These are phyloP conservation scores for Parietichytrium sp. DNA, from an alignment of 108 stramenopile genomes.

Conservation along the genomic window DNA sequence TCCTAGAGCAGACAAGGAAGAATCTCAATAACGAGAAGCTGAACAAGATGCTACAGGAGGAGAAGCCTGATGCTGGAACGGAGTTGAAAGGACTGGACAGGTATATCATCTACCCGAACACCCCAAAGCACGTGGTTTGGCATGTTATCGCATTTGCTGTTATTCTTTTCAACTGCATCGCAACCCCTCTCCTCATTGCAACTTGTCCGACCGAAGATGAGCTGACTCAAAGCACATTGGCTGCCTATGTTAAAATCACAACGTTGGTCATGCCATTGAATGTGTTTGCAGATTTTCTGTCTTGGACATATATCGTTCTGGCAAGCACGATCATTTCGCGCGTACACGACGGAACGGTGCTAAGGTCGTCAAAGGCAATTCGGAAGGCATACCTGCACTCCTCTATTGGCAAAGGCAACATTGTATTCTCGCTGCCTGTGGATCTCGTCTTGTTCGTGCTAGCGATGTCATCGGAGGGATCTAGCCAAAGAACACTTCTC, in stretches of 20 bases:
- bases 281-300: neutral
- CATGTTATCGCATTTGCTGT: conserved; percentile 38
- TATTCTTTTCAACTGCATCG: conserved; percentile 40
- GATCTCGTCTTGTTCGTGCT: neutral
- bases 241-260: no score
- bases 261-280: no score
- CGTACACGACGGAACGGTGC: neutral
- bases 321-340: neutral
- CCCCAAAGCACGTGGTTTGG: conserved; percentile 46
- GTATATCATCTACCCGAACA: conserved; percentile 54
- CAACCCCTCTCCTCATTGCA: conserved; percentile 49
- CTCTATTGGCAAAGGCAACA: no score
- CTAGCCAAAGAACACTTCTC: neutral
- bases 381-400: neutral
- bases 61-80: conserved; percentile 1
- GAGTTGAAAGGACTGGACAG: conserved; percentile 28
- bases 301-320: neutral
- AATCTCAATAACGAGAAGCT: conserved; percentile 61
- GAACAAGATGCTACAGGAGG: conserved; percentile 51
- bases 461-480: neutral
- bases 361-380: neutral
- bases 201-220: neutral
- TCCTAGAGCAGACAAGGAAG: conserved; percentile 50
- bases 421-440: neutral
- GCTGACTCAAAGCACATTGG: neutral